These are phyloP conservation scores for Neofusicoccum cordaticola DNA, from an alignment of 2,329 filamentous ascomycete species.

Conservation along the genomic window DNA sequence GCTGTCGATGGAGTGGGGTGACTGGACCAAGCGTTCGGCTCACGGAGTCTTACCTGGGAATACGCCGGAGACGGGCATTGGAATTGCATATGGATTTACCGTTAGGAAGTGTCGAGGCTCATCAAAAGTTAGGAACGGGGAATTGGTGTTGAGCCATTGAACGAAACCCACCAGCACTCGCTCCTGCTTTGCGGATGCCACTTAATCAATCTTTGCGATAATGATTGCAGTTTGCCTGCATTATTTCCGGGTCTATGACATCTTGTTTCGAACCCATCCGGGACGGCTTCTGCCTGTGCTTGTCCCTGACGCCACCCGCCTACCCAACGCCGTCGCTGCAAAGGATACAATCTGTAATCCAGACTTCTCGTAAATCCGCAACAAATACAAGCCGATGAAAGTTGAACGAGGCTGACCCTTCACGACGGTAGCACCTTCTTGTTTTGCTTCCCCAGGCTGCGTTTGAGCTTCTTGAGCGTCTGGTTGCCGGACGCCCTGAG, in stretches of 20 bases:
- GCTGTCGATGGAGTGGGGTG: no score
- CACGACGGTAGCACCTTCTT: neutral
- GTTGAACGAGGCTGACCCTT: neutral
- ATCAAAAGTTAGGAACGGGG: no score
- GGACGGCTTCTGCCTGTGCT: neutral
- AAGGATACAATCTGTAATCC: neutral
- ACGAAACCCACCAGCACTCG: no score
- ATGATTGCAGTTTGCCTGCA: no score
- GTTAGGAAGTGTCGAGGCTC: no score
- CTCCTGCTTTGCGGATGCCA: no score
- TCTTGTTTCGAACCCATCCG: neutral
- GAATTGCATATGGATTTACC: no score
- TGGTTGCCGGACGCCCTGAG: slow-evolving; percentile 8
- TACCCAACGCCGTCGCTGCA: neutral
- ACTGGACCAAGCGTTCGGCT: no score
- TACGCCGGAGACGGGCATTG: no score
- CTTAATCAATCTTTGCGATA: no score
- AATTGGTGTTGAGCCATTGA: no score
- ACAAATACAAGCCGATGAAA: neutral
- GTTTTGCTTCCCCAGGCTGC: slow-evolving; percentile 12
- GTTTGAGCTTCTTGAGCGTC: slow-evolving; percentile 16
- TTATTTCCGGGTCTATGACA: neutral
- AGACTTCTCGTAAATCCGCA: neutral
- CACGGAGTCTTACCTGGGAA: no score
- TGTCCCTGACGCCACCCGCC: neutral